These are phyloP conservation scores for Ceratobasidium sp. DNA, from an alignment of 1,284 basidiomycete genomes.

Conservation along the genomic window DNA sequence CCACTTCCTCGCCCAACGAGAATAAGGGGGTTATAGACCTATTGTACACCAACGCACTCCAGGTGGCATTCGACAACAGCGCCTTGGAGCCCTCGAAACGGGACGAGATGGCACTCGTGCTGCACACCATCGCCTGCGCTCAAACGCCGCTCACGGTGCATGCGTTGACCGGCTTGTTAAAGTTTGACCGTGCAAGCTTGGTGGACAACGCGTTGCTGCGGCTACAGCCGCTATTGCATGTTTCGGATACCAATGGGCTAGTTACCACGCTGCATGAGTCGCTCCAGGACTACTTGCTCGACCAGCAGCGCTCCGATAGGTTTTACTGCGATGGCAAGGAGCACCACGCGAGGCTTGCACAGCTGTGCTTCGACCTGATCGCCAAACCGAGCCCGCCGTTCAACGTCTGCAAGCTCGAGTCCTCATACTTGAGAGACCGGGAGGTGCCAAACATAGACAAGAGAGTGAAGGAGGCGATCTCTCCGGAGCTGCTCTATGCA, in stretches of 20 bases:
- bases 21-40: background rate
- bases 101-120: background rate
- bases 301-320: background rate
- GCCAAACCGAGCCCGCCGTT: background rate
- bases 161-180: background rate
- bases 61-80: background rate
- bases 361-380: conserved; percentile 4
- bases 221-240: background rate
- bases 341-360: background rate
- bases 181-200: background rate
- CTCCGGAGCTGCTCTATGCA: conserved; percentile 3
- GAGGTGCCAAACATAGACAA: background rate
- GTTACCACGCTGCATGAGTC: conserved; percentile 2
- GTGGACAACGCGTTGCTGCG: background rate
- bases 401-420: conserved; percentile 25
- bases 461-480: background rate
- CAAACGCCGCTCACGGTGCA: background rate
- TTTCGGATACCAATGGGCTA: background rate
- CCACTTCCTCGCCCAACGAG: background rate
- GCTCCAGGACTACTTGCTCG: conserved; percentile 16
- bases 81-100: background rate
- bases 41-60: background rate
- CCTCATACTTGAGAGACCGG: background rate
- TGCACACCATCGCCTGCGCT: background rate
- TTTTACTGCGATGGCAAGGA: conserved; percentile 5